Base-by-base conservation (phyloP, 257 asterid species). In the Prunella vulgaris region DNA sequence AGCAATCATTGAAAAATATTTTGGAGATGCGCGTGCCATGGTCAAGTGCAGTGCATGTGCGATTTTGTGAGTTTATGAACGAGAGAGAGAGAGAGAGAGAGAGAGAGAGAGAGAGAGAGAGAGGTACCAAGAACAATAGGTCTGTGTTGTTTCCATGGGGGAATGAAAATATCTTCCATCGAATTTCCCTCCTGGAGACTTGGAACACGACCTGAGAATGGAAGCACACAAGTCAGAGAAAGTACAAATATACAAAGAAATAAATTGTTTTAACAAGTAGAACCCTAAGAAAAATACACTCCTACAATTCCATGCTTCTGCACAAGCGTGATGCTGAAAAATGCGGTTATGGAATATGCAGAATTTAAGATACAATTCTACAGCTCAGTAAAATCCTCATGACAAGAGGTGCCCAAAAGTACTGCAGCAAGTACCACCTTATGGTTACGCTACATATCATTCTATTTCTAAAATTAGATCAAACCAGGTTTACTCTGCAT, bases 111-210 rank as follows among this genome's bases (percentile, higher is more conserved):
- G 40, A 2, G 42, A 2, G 70, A 30, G 46, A 69, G 64, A 51
- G 57, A 38, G 0, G 42, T 84, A 91, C 99, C 99, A 64, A 94
- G 96, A 77, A 89, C 82, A 73, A 94, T 91, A 77, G 98, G 97
- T 73, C 92, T 84, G 79, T 92, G 85, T 46, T 76, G 79, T 57
- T 78, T 83, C 99, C 98, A 94, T 7, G 99, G 99, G 67, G 84
- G 87, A 72, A 44, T 77, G 68, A 86, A 87, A 76, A 91, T 80
- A 72, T 73, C 78, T 84, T 94, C 98, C 95, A 80, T 79, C 57
- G 78, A 80, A 84, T 94, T 94, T 70, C 99, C 99, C 64, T 94
- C 98, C 74, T 79, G 88, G 80, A 91, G 81, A 53, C 90, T 87
- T 62, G 99, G 99, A 81, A 94, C 98, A 72, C 90, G 82, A 60